Percentiles rank a stretch among this genome's conserved stretches.
Conservation (phyloP, 768 basidiomycete species). For the Boletus vermiculosoides region DNA sequence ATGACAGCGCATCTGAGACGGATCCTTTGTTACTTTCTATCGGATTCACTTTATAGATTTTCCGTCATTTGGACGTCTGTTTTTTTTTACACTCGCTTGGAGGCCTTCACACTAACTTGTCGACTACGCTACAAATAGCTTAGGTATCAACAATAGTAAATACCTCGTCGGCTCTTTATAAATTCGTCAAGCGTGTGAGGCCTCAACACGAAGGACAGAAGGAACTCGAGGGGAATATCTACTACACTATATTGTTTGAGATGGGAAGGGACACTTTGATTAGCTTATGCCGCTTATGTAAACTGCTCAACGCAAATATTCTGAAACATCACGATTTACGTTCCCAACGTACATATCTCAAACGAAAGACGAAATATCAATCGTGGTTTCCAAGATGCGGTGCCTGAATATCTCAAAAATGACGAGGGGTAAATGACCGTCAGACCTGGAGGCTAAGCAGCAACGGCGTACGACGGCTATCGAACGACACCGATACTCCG, state of each 20-base stretch:
- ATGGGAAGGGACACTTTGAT: no score
- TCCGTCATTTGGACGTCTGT: background rate
- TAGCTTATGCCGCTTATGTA: background rate
- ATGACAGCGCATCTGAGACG: background rate
- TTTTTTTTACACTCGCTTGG: background rate
- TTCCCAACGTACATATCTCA: background rate
- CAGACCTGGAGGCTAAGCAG: background rate
- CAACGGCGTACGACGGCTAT: no score
- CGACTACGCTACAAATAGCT: no score
- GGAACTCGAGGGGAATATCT: no score
- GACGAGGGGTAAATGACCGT: background rate
- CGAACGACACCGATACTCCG: no score
- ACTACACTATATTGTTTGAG: no score
- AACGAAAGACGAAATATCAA: background rate
- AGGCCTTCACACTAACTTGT: no score
- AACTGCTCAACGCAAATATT: background rate
- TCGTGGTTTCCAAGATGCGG: background rate
- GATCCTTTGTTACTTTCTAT: background rate
- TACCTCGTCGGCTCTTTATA: no score
- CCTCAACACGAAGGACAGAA: no score
- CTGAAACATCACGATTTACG: background rate
- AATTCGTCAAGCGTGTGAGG: no score
- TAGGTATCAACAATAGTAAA: no score
- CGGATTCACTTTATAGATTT: background rate
- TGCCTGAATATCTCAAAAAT: background rate